These are phyloP conservation scores for Trametes punicea DNA, from an alignment of 768 basidiomycete genomes.

Conservation along the genomic window DNA sequence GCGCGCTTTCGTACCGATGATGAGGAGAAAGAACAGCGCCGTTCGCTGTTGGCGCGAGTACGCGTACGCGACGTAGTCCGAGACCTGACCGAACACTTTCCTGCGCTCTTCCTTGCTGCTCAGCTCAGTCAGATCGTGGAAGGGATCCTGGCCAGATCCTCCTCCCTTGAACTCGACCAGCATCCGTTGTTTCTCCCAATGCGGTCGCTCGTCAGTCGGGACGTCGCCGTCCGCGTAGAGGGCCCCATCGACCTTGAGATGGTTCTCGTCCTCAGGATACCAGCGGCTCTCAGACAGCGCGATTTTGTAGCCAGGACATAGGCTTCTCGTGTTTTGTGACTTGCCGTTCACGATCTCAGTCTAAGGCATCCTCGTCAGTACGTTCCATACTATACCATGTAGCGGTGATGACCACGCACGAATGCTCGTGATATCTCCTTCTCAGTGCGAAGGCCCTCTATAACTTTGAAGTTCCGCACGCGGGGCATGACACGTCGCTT, in stretches of 20 bases:
- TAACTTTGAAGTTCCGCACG: too few relatives aligned
- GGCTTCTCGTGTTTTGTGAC: too few relatives aligned
- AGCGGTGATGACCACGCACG: too few relatives aligned
- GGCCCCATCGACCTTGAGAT: slow-evolving; percentile 3
- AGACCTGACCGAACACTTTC: neutral
- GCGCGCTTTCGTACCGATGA: neutral
- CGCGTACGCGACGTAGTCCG: neutral
- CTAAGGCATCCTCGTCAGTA: too few relatives aligned
- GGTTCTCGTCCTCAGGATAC: neutral
- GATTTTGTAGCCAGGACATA: too few relatives aligned
- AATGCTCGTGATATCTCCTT: too few relatives aligned
- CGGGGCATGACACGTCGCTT: too few relatives aligned
- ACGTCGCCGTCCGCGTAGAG: neutral
- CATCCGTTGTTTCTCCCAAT: slow-evolving; percentile 12
- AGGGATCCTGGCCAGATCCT: neutral
- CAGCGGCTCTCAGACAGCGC: neutral
- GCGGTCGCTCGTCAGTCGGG: slow-evolving; percentile 1
- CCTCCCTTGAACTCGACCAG: slow-evolving; percentile 2
- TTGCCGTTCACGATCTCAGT: too few relatives aligned
- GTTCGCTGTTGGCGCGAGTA: slow-evolving; percentile 1
- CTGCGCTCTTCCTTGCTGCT: neutral
- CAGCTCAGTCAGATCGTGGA: neutral
- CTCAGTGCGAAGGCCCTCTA: too few relatives aligned
- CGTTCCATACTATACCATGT: too few relatives aligned
- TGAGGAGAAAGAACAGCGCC: neutral